phyloP scores from a whole-genome alignment of 1,139 yeast genomes.

The Taphrina pruni region DNA sequence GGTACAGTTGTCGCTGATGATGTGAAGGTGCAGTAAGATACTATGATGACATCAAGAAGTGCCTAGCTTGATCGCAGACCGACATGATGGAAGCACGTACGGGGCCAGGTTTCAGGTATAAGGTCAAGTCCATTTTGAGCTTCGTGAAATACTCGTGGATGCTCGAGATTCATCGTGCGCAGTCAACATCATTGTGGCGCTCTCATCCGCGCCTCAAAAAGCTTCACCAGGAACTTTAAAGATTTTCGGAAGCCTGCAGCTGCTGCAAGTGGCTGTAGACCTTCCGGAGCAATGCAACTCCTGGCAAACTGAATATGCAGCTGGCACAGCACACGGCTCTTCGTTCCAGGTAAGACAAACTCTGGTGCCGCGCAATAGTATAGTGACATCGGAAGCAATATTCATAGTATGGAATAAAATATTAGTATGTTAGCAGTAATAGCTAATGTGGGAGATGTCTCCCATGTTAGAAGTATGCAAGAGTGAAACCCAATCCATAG shows the following conservation, averaged over 20 bases:
- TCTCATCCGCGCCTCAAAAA: slow-evolving; percentile 2
- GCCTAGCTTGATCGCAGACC: neutral
- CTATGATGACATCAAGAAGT: neutral
- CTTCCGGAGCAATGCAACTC: too few relatives aligned
- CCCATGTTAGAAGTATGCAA: slow-evolving; percentile 3
- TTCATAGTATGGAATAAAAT: neutral
- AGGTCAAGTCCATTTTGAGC: slow-evolving; percentile 1
- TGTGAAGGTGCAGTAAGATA: neutral
- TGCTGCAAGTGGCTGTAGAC: too few relatives aligned
- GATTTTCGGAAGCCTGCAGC: neutral
- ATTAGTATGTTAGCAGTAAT: neutral
- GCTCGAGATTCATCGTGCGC: slow-evolving; percentile 12
- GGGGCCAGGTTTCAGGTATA: slow-evolving; percentile 4
- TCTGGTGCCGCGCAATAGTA: too few relatives aligned
- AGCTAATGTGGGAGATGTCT: neutral
- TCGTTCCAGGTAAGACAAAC: too few relatives aligned
- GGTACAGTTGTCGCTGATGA: neutral
- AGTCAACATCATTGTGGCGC: slow-evolving; percentile 9
- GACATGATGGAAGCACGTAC: neutral
- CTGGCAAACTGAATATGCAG: too few relatives aligned
- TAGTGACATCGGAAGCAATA: too few relatives aligned
- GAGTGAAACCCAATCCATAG: neutral
- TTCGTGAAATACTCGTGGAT: neutral
- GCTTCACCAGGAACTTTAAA: neutral
- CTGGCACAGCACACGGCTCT: too few relatives aligned